A percentile compares a stretch with the other conserved stretches of the same genome.
Conservation (phyloP, 345 rosid genomes). For the Acer campestre region DNA sequence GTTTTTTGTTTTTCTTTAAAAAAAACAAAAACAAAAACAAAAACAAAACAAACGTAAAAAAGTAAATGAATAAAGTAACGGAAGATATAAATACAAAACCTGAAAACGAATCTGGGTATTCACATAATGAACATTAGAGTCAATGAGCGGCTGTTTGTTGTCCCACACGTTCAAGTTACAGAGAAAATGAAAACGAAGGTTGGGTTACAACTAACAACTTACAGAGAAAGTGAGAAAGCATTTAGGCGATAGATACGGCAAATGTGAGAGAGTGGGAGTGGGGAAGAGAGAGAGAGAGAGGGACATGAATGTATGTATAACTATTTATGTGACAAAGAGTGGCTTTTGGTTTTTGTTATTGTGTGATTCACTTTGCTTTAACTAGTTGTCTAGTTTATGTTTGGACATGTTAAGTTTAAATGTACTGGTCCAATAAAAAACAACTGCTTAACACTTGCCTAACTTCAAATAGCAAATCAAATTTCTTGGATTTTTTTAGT, state of each 20-base stretch:
- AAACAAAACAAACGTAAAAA: background rate
- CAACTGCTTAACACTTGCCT: too few species aligned
- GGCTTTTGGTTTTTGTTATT: too few species aligned
- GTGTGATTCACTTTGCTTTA: too few species aligned
- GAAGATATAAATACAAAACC: conserved; percentile 2
- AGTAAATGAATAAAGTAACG: background rate
- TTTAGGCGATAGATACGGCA: conserved; percentile 6
- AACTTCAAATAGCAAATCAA: too few species aligned
- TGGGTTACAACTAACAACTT: background rate
- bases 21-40: background rate
- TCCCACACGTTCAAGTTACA: background rate
- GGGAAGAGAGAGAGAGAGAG: background rate
- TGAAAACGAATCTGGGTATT: background rate
- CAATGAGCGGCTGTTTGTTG: background rate
- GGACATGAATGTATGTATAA: too few species aligned
- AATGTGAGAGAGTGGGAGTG: background rate
- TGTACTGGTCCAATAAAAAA: too few species aligned
- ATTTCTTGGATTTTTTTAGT: too few species aligned
- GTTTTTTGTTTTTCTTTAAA: background rate
- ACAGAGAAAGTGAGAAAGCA: background rate
- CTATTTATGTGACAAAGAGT: too few species aligned
- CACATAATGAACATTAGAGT: conserved; percentile 4
- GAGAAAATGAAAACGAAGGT: background rate
- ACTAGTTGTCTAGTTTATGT: too few species aligned
- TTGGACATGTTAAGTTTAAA: too few species aligned